Evolutionary conservation across 140 eudicot species (phyloP), one percentile per base, ranked within the genome.

Genomic region (Bidens hawaiensis): DNA sequence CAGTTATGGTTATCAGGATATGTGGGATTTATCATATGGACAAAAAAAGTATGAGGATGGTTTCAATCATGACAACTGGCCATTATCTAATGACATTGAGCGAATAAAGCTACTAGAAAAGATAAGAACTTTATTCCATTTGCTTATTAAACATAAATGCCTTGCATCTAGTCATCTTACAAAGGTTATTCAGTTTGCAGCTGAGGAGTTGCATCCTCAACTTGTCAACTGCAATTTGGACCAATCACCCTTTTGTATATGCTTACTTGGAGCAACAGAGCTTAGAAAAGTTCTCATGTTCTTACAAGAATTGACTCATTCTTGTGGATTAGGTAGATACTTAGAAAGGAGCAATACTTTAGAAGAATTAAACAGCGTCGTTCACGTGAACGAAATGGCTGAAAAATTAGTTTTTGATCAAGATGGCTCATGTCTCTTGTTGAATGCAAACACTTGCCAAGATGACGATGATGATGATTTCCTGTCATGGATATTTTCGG

Each of bases 401-500:
- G 96, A 85, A 42, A 85, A 80, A 58, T 50, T 93, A 52, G 47
- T 36, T 60, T 69, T 93, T 53, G 79, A 72, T 70, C 80, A 88
- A 45, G 82, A 79, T 69, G 86, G 76, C 47, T 82, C 90, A 19
- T 72, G 61, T 75, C 83, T 93, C 58, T 52, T 85, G 64, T 68
- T 93, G 68, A 83, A 85, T 72, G 95, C 58, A 23, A 51, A 51
- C 58, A 51, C n/a, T 24, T 23, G 18, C 31, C 34, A 23, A 78
- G 69, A 51, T 23, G 50, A 68, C 41, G 82, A 75, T 70, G 78
- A 83, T 21, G 82, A 77, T 76, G 78, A 90, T 42, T 58, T 93
- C 12, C 50, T 93, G 81, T 76, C 99, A 45, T 93, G 96, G 96
- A 76, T 88, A 72, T 93, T 80, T 75, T 76, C 75, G n/a, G 95